A percentile compares a stretch with the other conserved stretches of the same genome.
phyloP scores from a whole-genome alignment of 139 green algal species.

The Picochlorum costavermella region DNA sequence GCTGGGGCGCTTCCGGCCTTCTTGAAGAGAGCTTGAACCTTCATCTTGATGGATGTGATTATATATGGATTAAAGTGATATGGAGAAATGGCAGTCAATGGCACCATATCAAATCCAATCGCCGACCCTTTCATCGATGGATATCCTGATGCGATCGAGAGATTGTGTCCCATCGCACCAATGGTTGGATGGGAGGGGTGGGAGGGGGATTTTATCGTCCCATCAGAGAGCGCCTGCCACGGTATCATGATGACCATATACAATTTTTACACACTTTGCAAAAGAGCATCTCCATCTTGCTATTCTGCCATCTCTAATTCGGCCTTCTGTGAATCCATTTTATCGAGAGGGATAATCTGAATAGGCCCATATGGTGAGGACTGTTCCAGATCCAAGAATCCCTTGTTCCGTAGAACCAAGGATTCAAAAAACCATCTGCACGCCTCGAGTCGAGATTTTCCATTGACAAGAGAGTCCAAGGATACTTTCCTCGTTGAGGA shows the following conservation, averaged over 20 bases:
- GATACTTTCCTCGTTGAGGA: neutral
- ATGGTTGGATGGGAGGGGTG: no score
- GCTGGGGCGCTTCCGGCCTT: constrained; percentile 15
- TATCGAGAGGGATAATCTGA: constrained; percentile 17
- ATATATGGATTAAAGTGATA: neutral
- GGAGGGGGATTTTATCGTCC: no score
- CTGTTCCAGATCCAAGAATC: constrained; percentile 47
- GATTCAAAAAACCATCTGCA: constrained; percentile 60
- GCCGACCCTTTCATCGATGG: no score
- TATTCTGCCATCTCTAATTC: no score
- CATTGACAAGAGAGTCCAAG: constrained; percentile 28
- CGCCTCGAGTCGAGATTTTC: constrained; percentile 24
- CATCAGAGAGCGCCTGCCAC: no score
- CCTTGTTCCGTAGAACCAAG: constrained; percentile 49
- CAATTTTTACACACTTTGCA: no score
- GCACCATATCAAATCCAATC: no score
- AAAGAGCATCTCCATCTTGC: no score
- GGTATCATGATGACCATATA: no score
- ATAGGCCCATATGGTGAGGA: constrained; percentile 47
- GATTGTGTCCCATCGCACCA: no score
- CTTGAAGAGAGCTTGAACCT: constrained; percentile 54
- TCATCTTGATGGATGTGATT: constrained; percentile 16
- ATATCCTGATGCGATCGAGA: no score
- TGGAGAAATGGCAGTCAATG: no score
- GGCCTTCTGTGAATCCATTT: neutral